Evolutionary conservation across 345 rosid species (phyloP), one percentile per base, ranked within the genome.

Genomic region (Populus tremula): DNA sequence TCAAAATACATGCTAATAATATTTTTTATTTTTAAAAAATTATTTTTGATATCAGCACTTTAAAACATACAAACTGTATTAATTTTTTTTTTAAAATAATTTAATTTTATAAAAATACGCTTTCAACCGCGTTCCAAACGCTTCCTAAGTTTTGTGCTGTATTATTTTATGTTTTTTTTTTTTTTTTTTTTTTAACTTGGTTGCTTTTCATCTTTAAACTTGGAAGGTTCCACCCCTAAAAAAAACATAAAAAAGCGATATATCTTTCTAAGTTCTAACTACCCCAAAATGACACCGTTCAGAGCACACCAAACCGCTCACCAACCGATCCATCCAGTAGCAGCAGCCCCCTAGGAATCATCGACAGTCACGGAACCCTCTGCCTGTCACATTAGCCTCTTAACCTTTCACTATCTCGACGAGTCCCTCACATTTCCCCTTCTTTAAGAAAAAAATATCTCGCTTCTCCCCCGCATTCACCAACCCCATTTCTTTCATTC

Each of bases 361-460:
- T 85, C 90, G 89, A 84, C 59, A 56, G 63, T 27, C 74, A 33
- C 25, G 47, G 1, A 72, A 63, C 77, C 41, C 73, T 81, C 69
- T 80, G 71, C 72, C 61, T 73, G 68, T 78, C 81, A 14, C 79
- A 72, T 70, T 9, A 79, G 85, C 25, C 80, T 0, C 70, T 10
- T 50, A 59, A 74, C 75, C 83, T 80, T 91, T 91, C 86, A 68
- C 81, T 74, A 39, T 88, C 89, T 92, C 96, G 93, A 87, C 89
- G 86, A 87, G 93, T 90, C 97, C 92, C 93, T 77, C 90, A 62
- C 54, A n/a, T 29, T 21, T n/a, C 4, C 5, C 38, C 36, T 35
- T 54, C 43, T 45, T 8, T 18, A 50, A 71, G 17, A 23, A 41
- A 29, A 47, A 27, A 31, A 17, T 29, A 69, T 49, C 70, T 8